Evolutionary conservation across 805 yeast genomes (phyloP), one percentile per base, ranked within the genome.

Genomic region (Naumovozyma baii): DNA sequence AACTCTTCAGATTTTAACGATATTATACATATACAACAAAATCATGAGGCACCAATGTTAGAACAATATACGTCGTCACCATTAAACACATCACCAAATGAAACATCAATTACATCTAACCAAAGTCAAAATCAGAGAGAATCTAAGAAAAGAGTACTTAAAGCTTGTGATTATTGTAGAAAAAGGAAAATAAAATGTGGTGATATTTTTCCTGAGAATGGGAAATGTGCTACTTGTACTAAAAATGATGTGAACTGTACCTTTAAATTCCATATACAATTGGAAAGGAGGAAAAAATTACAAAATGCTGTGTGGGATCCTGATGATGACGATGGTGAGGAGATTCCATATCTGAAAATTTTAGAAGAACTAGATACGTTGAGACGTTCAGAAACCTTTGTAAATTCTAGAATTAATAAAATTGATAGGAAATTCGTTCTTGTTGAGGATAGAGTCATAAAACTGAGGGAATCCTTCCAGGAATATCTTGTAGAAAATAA

Each of bases 151-250:
- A 47, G 63, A 38, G 62, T 52, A 7, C 39, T 57, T 9, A 54
- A 50, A 37, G 63, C 63, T 12, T 58, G 63, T 45, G 63, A 58
- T 42, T 51, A 50, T 38, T 58, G 63, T 43, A 49, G 63, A 38
- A 57, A 45, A 37, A 48, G 62, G 33, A 58, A 58, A 40, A 54
- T 58, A 28, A 55, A 55, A 38, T 58, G 63, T 42, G 59, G 49
- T 18, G 42, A 47, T 3, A 36, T 57, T 5, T 45, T 54, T 36
- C 46, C 49, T 3, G 31, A 35, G 8, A 43, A 47, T 2, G 46
- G 47, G 9, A 54, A 51, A 44, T 58, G 63, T 41, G 38, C 47
- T 16, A 57, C 57, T 42, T 58, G 63, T 45, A 42, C 42, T 13
- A 58, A 52, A 34, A 55, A 48, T 36, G 40, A 47, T 18, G 41